These are phyloP conservation scores for Ligustrum vulgare DNA, from an alignment of 257 asterid genomes.

Conservation along the genomic window DNA sequence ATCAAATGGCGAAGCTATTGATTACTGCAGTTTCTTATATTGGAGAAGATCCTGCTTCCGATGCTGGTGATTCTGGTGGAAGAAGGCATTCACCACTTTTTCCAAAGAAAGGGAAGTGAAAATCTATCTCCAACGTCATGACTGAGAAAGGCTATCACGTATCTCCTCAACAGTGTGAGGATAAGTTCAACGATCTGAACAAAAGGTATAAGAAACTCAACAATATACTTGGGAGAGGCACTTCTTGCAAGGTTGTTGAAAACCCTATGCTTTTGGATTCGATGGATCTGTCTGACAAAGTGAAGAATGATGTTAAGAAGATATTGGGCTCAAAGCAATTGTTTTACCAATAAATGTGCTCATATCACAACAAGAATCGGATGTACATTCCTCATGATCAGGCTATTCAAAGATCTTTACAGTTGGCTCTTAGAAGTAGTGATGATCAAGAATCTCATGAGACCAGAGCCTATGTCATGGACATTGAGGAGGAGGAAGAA, in stretches of 20 bases:
- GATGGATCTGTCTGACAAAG: constrained; percentile 21
- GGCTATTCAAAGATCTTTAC: constrained; percentile 17
- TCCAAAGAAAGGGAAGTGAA: constrained; percentile 29
- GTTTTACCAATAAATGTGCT: constrained; percentile 25
- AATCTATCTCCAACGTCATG: constrained; percentile 31
- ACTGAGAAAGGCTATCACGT: constrained; percentile 19
- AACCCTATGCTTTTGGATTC: constrained; percentile 23
- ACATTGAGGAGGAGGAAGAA: constrained; percentile 11
- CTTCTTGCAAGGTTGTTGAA: constrained; percentile 26
- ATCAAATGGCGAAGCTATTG: constrained; percentile 32
- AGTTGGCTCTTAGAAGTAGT: constrained; percentile 20
- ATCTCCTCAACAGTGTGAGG: constrained; percentile 33
- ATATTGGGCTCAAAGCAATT: constrained; percentile 27
- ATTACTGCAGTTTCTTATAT: constrained; percentile 29
- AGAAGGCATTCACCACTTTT: constrained; percentile 18
- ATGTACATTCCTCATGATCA: constrained; percentile 26
- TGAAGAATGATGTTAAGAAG: constrained; percentile 23
- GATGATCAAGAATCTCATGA: constrained; percentile 14
- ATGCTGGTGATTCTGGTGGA: constrained; percentile 10
- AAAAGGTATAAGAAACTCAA: constrained; percentile 31
- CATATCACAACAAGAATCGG: constrained; percentile 24
- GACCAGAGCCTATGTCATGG: not conserved
- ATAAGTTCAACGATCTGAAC: constrained; percentile 31
- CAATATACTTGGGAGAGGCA: constrained; percentile 35
- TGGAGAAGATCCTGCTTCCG: constrained; percentile 27